These are phyloP conservation scores for Wilcoxina mikolae DNA, from an alignment of 495 filamentous ascomycete species.

Conservation along the genomic window DNA sequence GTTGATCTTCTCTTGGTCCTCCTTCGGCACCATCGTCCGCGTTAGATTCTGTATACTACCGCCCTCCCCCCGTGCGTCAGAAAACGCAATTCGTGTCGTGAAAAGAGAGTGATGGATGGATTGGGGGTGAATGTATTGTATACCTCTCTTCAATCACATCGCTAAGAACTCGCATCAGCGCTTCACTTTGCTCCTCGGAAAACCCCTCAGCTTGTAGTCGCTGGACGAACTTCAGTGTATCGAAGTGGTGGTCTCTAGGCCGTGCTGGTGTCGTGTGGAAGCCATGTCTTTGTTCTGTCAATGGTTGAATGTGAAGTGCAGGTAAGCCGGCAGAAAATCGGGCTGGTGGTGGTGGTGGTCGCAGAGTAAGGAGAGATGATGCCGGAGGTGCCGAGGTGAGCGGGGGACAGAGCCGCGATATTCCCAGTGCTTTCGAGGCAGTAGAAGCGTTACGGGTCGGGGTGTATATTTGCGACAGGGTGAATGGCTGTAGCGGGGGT, in stretches of 20 bases:
- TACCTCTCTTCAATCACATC: conserved; percentile 93
- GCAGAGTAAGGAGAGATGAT: not conserved
- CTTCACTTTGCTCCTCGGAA: conserved; percentile 84
- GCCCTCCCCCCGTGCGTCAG: too few species aligned
- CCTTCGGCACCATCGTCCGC: conserved; percentile 94
- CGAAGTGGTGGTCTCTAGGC: conserved; percentile 81
- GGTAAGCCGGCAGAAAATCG: too few species aligned
- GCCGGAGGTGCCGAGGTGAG: not conserved
- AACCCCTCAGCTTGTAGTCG: conserved; percentile 82
- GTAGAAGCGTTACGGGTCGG: not conserved
- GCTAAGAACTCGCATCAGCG: conserved; percentile 93
- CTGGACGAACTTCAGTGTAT: conserved; percentile 94
- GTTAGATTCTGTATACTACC: conserved; percentile 87
- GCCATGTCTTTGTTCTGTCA: not conserved
- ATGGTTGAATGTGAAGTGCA: too few species aligned
- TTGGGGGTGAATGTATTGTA: not conserved
- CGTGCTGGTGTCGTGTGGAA: conserved; percentile 56
- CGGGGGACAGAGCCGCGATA: not conserved
- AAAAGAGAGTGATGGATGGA: not conserved
- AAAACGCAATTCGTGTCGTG: too few species aligned
- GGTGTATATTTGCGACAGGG: too few species aligned
- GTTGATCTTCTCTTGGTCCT: conserved; percentile 71
- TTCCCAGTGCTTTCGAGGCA: not conserved
- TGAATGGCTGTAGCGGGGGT: not conserved
- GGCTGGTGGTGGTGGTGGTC: not conserved